Percentiles rank a stretch among this genome's conserved stretches.
phyloP scores from a whole-genome alignment of 2,329 filamentous ascomycete species.

The Pseudomassariella vexata region DNA sequence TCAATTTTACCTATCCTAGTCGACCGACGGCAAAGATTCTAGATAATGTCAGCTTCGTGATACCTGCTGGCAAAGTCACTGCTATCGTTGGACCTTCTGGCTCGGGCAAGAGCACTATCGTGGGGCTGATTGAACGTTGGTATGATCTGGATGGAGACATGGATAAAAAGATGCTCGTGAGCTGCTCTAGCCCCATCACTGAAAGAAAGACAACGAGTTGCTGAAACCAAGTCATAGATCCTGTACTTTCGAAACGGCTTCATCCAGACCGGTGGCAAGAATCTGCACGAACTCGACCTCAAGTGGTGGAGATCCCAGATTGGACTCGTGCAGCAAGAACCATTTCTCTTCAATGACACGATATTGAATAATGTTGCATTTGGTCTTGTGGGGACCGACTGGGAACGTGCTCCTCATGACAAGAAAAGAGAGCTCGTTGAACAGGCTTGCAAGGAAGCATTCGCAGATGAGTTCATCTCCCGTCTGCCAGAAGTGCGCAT shows the following conservation, averaged over 20 bases:
- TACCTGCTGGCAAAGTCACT: conserved; percentile 62
- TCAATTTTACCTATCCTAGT: conserved; percentile 67
- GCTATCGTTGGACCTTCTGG: conserved; percentile 71
- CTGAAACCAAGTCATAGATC: too few relatives aligned
- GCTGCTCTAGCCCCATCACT: conserved; percentile 1
- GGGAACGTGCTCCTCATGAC: conserved; percentile 41
- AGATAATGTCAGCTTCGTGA: conserved; percentile 48
- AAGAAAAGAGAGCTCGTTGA: conserved; percentile 41
- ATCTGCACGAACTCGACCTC: conserved; percentile 53
- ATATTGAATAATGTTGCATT: conserved; percentile 58
- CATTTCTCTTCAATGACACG: conserved; percentile 61
- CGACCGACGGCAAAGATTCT: conserved; percentile 59
- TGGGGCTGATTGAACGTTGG: conserved; percentile 66
- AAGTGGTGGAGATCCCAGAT: conserved; percentile 60
- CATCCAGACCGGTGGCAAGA: conserved; percentile 46
- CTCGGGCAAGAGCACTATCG: conserved; percentile 68
- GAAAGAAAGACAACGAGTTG: conserved; percentile 21
- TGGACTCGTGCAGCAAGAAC: conserved; percentile 62
- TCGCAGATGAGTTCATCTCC: conserved; percentile 52
- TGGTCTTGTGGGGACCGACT: conserved; percentile 48
- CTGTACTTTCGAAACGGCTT: conserved; percentile 35
- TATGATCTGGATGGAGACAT: conserved; percentile 50
- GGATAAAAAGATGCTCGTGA: conserved; percentile 27
- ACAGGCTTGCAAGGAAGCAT: conserved; percentile 50
- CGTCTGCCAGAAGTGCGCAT: conserved; percentile 41